Evolutionary conservation across 805 yeast genomes (phyloP).

Genomic region (Candida multigemmis): DNA sequence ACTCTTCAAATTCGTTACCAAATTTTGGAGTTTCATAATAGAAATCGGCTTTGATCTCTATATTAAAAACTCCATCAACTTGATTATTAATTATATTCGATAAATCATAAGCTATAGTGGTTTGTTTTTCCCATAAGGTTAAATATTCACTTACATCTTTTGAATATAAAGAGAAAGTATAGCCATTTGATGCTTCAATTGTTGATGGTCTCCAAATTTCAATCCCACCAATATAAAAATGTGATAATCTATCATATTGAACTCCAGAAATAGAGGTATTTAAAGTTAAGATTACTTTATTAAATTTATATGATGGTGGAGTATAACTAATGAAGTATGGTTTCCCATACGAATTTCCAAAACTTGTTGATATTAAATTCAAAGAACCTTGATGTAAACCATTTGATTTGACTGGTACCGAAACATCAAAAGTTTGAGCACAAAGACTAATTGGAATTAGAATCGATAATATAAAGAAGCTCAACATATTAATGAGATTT

Average conservation of each 20-base stretch:
- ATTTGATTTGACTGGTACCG: too few species aligned
- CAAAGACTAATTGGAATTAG: too few species aligned
- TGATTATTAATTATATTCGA: conserved; percentile 51
- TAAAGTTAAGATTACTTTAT: conserved; percentile 45
- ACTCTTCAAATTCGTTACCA: too few species aligned
- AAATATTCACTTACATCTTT: conserved; percentile 60
- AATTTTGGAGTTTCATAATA: too few species aligned
- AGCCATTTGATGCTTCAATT: conserved; percentile 42
- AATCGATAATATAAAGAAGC: too few species aligned
- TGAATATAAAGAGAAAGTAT: conserved; percentile 37
- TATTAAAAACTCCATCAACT: conserved; percentile 53
- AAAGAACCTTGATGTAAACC: too few species aligned
- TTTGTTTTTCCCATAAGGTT: conserved; percentile 36
- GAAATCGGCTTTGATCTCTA: conserved; percentile 43
- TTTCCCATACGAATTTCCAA: conserved; percentile 54
- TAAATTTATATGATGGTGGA: conserved; percentile 37
- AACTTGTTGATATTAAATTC: too few species aligned
- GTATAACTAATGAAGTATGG: conserved; percentile 35
- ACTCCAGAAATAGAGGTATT: conserved; percentile 47
- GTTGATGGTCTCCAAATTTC: conserved; percentile 84
- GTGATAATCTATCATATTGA: conserved; percentile 60
- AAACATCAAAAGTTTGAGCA: too few species aligned
- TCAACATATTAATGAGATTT: too few species aligned
- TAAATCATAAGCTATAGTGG: conserved; percentile 44
- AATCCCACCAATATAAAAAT: conserved; percentile 50